phyloP scores from a whole-genome alignment of 2,329 filamentous ascomycete genomes.

The Ophiostoma ips region DNA sequence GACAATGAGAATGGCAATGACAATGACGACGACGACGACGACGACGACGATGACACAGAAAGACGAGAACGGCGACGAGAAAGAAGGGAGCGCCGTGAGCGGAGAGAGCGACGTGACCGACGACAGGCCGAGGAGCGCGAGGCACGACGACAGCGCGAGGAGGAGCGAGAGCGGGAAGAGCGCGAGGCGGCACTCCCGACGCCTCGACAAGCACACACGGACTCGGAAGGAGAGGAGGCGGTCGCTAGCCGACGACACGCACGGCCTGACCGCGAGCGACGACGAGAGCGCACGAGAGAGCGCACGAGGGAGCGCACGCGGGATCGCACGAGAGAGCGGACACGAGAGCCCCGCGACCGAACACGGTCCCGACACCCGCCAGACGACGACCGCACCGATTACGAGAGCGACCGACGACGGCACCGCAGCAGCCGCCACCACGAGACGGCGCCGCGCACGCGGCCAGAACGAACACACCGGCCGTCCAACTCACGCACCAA shows the following conservation, averaged over 20 bases:
- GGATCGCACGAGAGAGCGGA: not conserved
- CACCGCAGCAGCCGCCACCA: not conserved
- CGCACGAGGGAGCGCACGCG: not conserved
- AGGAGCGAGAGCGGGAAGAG: slow-evolving; percentile 1
- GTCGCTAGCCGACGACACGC: not conserved
- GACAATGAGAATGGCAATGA: not conserved
- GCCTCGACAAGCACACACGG: not conserved
- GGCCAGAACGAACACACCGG: not conserved
- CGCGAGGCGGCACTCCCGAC: not conserved
- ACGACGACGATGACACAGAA: not conserved
- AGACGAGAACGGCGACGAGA: not conserved
- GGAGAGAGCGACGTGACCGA: slow-evolving; percentile 9
- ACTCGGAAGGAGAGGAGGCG: not conserved
- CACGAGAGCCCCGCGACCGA: not conserved
- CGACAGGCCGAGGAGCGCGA: slow-evolving; percentile 8
- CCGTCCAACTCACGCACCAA: not conserved
- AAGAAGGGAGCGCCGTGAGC: slow-evolving; percentile 5
- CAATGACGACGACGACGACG: not conserved
- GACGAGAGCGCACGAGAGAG: slow-evolving; percentile 20
- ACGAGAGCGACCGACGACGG: slow-evolving; percentile 3
- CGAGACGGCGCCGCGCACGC: not conserved
- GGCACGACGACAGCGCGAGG: slow-evolving; percentile 6
- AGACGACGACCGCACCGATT: not conserved
- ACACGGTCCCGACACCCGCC: not conserved
- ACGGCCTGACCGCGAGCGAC: slow-evolving; percentile 22